A percentile compares a stretch with the other conserved stretches of the same genome.
phyloP scores from a whole-genome alignment of 495 filamentous ascomycete genomes.

The Penicillium ucsense region DNA sequence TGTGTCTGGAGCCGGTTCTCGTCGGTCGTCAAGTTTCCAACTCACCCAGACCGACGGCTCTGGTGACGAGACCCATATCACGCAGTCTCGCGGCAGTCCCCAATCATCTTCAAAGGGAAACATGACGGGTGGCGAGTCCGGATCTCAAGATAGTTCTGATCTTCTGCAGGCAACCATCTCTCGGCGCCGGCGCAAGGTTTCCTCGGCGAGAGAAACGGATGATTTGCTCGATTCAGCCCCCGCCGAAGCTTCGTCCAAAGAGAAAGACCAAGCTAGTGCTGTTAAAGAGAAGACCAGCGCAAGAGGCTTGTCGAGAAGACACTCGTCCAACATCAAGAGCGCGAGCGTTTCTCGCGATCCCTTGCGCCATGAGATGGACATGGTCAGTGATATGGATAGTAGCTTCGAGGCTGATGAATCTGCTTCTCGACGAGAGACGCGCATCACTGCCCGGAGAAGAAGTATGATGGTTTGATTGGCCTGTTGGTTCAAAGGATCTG shows the following conservation, averaged over 20 bases:
- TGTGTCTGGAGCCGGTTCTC: conserved; percentile 43
- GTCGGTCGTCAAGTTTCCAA: conserved; percentile 24
- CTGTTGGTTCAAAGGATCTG: no score
- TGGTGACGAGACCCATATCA: conserved; percentile 6
- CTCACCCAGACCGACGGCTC: conserved; percentile 8
- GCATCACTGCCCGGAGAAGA: conserved; percentile 33
- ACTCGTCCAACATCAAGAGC: conserved; percentile 29
- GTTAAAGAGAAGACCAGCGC: conserved; percentile 7
- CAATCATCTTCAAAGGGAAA: background rate
- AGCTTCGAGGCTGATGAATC: conserved; percentile 8
- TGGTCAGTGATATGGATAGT: conserved; percentile 2
- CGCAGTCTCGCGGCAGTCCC: background rate
- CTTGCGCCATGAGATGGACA: conserved; percentile 3
- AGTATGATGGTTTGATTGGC: conserved; percentile 41
- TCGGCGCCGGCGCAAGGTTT: conserved; percentile 24
- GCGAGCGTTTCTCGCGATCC: conserved; percentile 2
- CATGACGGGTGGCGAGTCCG: background rate
- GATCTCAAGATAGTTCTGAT: conserved; percentile 3
- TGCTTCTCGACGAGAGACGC: conserved; percentile 15
- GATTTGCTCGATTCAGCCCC: conserved; percentile 1
- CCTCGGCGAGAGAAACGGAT: conserved; percentile 3
- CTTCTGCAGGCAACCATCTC: conserved; percentile 14
- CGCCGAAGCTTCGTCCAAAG: background rate
- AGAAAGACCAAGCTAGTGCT: background rate
- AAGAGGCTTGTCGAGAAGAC: conserved; percentile 23